Evolutionary conservation across 192 early-diverging fungal genomes (phyloP), one percentile per base, ranked within the genome.

Genomic region (Coemansia sp.): DNA sequence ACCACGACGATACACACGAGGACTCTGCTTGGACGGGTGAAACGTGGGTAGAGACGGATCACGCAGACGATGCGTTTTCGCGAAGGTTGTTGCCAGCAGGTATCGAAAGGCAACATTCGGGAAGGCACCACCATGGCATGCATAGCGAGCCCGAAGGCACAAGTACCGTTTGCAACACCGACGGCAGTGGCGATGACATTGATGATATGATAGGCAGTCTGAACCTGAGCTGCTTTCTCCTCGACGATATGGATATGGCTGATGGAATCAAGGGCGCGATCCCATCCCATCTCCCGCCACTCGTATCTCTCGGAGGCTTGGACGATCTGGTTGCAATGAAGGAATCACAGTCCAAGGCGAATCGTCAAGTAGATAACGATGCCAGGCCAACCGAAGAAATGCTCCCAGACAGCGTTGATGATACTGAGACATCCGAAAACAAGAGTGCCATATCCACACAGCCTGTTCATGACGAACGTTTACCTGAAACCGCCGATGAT

Each of bases 211-310:
- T 74, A 10, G 36, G 30, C 20, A 61, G 53, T 6, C 30, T 79
- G n/a, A 54, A 67, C 31, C 64, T 79, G 29, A 37, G 57, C 19
- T 64, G 64, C 17, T 14, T 79, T 40, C 36, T 79, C 19, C 37
- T 74, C 0, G 64, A 68, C 14, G 64, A 66, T 27, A 15, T 37
- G 8, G 64, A 53, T 44, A 45, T 64, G 56, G 53, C 40, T 2
- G 67, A 74, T 38, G 64, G 47, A 29, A 61, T 68, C 7, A 57
- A 66, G 4, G 67, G 55, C 23, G 41, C 50, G 19, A 61, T 73
- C 10, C 67, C 72, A 47, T 47, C 70, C 4, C 76, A 79, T 42
- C 37, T 79, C 38, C 76, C 76, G 22, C 67, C 71, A 20, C 54
- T 74, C 14, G 67, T 66, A 25, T 25, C 61, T 17, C 28, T 70